Conservation (phyloP, 108 stramenopile species). For the Epithemia pelagica region DNA sequence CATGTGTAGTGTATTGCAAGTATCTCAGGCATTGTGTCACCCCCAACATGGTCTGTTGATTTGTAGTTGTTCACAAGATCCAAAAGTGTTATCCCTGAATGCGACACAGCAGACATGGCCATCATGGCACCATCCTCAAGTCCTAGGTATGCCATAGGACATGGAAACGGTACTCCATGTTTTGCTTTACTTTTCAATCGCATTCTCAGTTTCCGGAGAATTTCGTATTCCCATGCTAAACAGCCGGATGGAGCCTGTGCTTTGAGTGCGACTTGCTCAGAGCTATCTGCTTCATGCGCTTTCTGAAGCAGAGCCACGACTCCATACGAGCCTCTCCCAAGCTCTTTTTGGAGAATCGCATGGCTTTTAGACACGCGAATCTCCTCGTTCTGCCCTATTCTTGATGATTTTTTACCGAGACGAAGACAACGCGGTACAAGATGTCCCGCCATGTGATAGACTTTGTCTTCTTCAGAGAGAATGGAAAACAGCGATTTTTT, state of each 20-base stretch:
- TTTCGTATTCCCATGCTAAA: conserved; percentile 60
- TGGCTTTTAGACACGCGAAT: conserved; percentile 39
- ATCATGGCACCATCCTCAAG: conserved; percentile 64
- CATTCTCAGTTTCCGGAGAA: conserved; percentile 36
- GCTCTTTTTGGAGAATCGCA: conserved; percentile 39
- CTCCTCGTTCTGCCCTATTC: conserved; percentile 21
- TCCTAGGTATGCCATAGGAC: conserved; percentile 44
- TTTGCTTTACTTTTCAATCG: conserved; percentile 19
- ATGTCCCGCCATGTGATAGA: conserved; percentile 6
- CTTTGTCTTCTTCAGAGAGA: not conserved
- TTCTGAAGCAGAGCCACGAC: conserved; percentile 43
- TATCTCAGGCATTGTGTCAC: conserved; percentile 53
- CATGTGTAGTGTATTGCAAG: conserved; percentile 68
- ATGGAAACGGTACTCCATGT: conserved; percentile 42
- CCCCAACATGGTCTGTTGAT: conserved; percentile 19
- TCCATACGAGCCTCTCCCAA: conserved; percentile 73
- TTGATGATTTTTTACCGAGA: conserved; percentile 22
- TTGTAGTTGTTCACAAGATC: conserved; percentile 72
- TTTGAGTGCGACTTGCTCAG: conserved; percentile 50
- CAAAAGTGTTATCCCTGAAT: conserved; percentile 61
- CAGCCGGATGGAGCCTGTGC: conserved; percentile 65
- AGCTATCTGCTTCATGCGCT: conserved; percentile 12
- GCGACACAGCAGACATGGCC: conserved; percentile 67
- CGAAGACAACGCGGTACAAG: conserved; percentile 11
- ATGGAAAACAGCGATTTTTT: conserved; percentile 1